These are phyloP conservation scores for Fusarium mexicanum DNA, from an alignment of 2,329 filamentous ascomycete species.

Conservation along the genomic window DNA sequence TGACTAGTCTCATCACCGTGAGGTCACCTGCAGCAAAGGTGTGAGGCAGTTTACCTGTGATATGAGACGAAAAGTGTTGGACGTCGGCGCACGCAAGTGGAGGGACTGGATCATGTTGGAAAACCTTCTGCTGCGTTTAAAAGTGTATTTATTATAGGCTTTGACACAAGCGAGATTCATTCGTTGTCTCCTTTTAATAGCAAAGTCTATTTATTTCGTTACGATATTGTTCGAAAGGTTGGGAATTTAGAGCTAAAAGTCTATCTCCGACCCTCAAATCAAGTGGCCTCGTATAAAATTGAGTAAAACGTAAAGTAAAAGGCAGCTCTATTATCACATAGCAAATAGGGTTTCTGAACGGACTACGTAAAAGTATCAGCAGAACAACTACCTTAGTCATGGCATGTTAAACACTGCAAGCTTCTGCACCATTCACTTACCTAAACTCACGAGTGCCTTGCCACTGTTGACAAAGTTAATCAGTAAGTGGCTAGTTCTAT, in stretches of 20 bases:
- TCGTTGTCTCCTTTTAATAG: neutral
- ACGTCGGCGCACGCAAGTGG: neutral
- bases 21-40: neutral
- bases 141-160: fast-evolving
- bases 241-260: fast-evolving
- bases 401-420: neutral
- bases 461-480: too few species aligned
- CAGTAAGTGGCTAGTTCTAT: too few species aligned
- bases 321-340: fast-evolving
- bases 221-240: too few species aligned
- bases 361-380: fast-evolving
- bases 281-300: neutral
- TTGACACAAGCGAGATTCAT: neutral
- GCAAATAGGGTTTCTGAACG: neutral
- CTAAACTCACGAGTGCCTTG: neutral
- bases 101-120: fast-evolving
- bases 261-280: neutral
- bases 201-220: too few species aligned
- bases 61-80: neutral
- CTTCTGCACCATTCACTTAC: neutral
- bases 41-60: neutral
- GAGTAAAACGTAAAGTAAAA: fast-evolving
- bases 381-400: neutral
- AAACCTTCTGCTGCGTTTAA: neutral
- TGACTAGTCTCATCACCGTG: too few species aligned